Conservation (phyloP, 1,284 basidiomycete species). For the Puccinia brachypodii region DNA sequence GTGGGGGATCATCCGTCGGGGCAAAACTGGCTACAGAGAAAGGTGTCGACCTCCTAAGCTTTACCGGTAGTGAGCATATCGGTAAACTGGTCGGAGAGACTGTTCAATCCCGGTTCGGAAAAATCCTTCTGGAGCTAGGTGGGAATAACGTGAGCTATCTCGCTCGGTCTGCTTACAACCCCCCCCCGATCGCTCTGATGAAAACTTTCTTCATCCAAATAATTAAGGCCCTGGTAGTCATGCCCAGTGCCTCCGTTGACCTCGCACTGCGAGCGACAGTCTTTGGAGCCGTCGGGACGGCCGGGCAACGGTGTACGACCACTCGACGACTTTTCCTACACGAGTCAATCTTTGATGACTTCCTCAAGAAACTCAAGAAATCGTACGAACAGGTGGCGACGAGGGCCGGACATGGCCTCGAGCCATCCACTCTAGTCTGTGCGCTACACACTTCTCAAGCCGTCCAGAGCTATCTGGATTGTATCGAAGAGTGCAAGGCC, state of each 20-base stretch:
- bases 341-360: slow-evolving; percentile 70
- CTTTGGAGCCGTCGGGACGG: slow-evolving; percentile 91
- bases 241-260: slow-evolving; percentile 86
- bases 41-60: slow-evolving; percentile 77
- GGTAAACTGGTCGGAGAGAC: slow-evolving; percentile 77
- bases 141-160: slow-evolving; percentile 71
- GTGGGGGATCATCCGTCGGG: slow-evolving; percentile 77
- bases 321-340: slow-evolving; percentile 88
- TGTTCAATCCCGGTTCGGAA: slow-evolving; percentile 77
- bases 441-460: slow-evolving; percentile 75
- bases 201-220: slow-evolving; percentile 60
- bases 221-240: slow-evolving; percentile 73
- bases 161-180: background rate
- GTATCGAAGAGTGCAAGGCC: slow-evolving; percentile 67
- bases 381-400: slow-evolving; percentile 64
- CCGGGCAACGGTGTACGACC: slow-evolving; percentile 91
- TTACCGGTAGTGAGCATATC: slow-evolving; percentile 87
- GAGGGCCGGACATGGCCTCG: slow-evolving; percentile 77
- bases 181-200: background rate
- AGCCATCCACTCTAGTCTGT: slow-evolving; percentile 71
- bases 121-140: slow-evolving; percentile 85
- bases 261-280: slow-evolving; percentile 84
- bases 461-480: slow-evolving; percentile 67
- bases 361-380: slow-evolving; percentile 72
- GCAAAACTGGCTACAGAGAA: slow-evolving; percentile 72